phyloP scores from a whole-genome alignment of 2,329 filamentous ascomycete species.

The Periglandula ipomoeae region DNA sequence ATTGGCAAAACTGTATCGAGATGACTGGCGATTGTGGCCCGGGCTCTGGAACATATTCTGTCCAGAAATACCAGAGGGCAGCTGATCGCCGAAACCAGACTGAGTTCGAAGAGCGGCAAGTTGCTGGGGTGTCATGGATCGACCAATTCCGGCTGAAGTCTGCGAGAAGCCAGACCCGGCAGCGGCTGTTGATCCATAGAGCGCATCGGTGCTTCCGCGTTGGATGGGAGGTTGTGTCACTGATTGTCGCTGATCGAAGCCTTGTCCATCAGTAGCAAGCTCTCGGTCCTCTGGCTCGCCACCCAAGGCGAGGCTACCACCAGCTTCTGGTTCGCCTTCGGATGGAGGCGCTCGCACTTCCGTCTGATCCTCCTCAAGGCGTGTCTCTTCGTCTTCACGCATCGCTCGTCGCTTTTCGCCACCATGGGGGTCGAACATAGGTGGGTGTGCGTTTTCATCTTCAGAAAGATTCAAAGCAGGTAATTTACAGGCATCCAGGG shows the following conservation, averaged over 20 bases:
- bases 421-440: conserved; percentile 73
- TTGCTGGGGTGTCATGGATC: conserved; percentile 74
- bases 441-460: conserved; percentile 38
- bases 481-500: conserved; percentile 28
- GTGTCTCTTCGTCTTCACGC: conserved; percentile 60
- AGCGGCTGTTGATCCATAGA: conserved; percentile 46
- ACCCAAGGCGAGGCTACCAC: conserved; percentile 76
- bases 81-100: conserved; percentile 47
- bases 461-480: conserved; percentile 11
- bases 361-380: conserved; percentile 38
- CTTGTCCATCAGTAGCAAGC: conserved; percentile 37
- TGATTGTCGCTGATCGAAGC: conserved; percentile 50
- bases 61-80: conserved; percentile 48
- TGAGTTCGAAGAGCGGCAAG: conserved; percentile 58
- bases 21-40: conserved; percentile 73
- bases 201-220: conserved; percentile 43
- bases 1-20: conserved; percentile 75
- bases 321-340: conserved; percentile 73
- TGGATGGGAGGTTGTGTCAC: conserved; percentile 72
- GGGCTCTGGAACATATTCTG: conserved; percentile 44
- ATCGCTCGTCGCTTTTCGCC: conserved; percentile 73
- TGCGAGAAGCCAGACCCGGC: conserved; percentile 37
- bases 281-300: conserved; percentile 85
- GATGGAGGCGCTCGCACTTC: conserved; percentile 35
- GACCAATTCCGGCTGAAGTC: conserved; percentile 44